Conservation (phyloP, 257 asterid species). For the Nyctanthes arbortristis region DNA sequence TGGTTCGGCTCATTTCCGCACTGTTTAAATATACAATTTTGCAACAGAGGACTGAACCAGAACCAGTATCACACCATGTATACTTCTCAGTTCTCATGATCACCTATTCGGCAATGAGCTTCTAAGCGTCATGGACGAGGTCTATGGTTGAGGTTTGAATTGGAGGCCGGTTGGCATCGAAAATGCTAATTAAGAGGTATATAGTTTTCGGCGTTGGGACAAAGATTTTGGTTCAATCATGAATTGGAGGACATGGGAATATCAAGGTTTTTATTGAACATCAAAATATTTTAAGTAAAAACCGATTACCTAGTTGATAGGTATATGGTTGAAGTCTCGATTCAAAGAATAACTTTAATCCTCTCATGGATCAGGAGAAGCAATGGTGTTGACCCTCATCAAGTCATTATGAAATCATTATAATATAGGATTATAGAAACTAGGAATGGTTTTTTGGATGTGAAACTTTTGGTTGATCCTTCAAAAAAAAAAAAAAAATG, state of each 20-base stretch:
- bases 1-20: constrained; percentile 66
- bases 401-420: no score
- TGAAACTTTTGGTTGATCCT: constrained; percentile 4
- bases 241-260: background rate
- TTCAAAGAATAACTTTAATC: constrained; percentile 4
- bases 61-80: constrained; percentile 49
- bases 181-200: no score
- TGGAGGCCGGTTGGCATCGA: no score
- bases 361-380: background rate
- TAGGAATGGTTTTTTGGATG: background rate
- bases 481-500: background rate
- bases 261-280: no score
- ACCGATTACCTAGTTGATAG: no score
- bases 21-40: background rate
- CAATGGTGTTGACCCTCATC: constrained; percentile 14
- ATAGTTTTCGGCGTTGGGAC: no score
- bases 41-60: constrained; percentile 34
- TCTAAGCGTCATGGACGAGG: background rate
- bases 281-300: no score
- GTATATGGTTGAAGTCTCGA: no score
- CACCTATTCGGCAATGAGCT: background rate
- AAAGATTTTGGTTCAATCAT: background rate
- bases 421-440: no score
- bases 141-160: background rate
- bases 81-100: constrained; percentile 24